Percentiles rank a stretch among this genome's conserved stretches.
Conservation (phyloP, 108 stramenopile species). For the Nitzschia sp. region DNA sequence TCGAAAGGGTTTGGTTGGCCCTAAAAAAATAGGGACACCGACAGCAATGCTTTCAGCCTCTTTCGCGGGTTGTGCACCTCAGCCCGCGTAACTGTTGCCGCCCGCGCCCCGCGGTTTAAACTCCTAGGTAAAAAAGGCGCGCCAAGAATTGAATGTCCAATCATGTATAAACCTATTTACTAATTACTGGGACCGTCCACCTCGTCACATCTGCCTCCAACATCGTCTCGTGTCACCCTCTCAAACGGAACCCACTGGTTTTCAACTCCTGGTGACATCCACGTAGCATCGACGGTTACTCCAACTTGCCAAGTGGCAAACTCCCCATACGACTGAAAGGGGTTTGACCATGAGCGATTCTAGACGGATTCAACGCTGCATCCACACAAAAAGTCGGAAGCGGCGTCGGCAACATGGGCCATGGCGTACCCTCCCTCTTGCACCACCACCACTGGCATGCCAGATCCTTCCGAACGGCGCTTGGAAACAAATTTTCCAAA, state of each 20-base stretch:
- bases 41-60: too few species aligned
- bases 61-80: slow-evolving; percentile 3
- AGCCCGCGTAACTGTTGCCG: slow-evolving; percentile 21
- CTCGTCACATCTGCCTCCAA: slow-evolving; percentile 2
- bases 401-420: slow-evolving; percentile 69
- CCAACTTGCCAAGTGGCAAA: too few species aligned
- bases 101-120: slow-evolving; percentile 13
- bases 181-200: too few species aligned
- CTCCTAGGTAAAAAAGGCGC: too few species aligned
- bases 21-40: too few species aligned
- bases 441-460: slow-evolving; percentile 52
- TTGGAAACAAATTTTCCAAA: slow-evolving; percentile 36
- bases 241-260: too few species aligned
- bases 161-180: too few species aligned
- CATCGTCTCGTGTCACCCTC: background rate
- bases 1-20: background rate
- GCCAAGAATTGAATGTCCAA: too few species aligned
- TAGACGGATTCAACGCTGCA: background rate
- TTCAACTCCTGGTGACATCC: too few species aligned
- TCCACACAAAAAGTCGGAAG: slow-evolving; percentile 60
- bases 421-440: slow-evolving; percentile 85
- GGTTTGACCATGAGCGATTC: too few species aligned
- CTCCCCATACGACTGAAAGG: too few species aligned
- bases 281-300: too few species aligned
- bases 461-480: background rate